Conservation (phyloP, 805 yeast species). For the Priceomyces castillae region DNA sequence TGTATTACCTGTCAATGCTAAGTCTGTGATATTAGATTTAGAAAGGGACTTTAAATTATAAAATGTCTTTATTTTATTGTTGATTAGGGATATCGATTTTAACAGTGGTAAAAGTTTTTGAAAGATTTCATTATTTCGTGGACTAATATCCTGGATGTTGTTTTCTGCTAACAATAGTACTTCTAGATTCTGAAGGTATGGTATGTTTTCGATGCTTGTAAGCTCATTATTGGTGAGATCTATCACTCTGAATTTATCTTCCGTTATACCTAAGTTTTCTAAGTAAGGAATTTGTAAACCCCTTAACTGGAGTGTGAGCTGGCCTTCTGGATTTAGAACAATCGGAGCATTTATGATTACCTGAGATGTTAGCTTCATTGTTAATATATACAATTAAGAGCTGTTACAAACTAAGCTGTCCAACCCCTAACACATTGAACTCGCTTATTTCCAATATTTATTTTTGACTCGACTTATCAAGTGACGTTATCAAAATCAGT, state of each 20-base stretch:
- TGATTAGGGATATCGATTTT: constrained; percentile 48
- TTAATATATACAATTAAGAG: neutral
- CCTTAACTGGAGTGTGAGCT: constrained; percentile 35
- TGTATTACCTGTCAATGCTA: constrained; percentile 59
- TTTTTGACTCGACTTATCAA: neutral
- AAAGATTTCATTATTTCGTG: constrained; percentile 26
- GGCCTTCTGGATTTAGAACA: constrained; percentile 34
- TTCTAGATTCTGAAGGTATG: constrained; percentile 39
- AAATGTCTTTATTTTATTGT: constrained; percentile 50
- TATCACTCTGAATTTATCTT: constrained; percentile 45
- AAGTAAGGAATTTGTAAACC: constrained; percentile 29
- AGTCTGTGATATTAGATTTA: constrained; percentile 31
- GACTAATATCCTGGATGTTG: constrained; percentile 42
- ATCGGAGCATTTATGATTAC: constrained; percentile 29
- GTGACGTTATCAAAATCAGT: neutral
- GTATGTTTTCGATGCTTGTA: constrained; percentile 50
- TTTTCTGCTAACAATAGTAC: constrained; percentile 66
- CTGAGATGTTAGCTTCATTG: constrained; percentile 36
- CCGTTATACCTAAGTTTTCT: constrained; percentile 34
- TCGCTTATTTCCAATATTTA: neutral
- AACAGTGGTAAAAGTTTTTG: constrained; percentile 44
- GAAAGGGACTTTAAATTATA: constrained; percentile 39
- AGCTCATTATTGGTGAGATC: constrained; percentile 79
- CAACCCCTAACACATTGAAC: neutral
- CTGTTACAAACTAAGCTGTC: neutral